These are phyloP conservation scores for Penicillium longicatenatum DNA, from an alignment of 495 filamentous ascomycete species.

Conservation along the genomic window DNA sequence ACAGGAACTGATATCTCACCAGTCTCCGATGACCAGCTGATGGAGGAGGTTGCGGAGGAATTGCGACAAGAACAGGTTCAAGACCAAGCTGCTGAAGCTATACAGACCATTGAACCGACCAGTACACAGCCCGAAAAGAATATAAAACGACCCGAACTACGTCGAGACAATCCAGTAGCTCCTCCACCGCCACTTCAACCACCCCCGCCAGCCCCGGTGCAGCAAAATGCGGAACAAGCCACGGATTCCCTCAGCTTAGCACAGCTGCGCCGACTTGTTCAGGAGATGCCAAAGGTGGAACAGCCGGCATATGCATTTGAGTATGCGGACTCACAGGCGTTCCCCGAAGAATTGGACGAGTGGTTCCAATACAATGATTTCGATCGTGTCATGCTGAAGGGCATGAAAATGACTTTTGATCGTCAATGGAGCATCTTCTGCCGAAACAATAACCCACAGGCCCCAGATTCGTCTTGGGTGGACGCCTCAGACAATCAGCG, in stretches of 20 bases:
- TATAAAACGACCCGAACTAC: constrained; percentile 54
- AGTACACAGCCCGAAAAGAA: constrained; percentile 20
- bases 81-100: constrained; percentile 36
- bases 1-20: constrained; percentile 55
- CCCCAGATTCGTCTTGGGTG: constrained; percentile 49
- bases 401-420: constrained; percentile 72
- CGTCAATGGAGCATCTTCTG: constrained; percentile 58
- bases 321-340: constrained; percentile 79
- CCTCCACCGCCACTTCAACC: constrained; percentile 63
- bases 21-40: constrained; percentile 49
- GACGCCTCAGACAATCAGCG: constrained; percentile 47
- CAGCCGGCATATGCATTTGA: constrained; percentile 89
- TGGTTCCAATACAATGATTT: constrained; percentile 92
- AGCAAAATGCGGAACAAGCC: constrained; percentile 44
- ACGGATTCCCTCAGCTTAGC: constrained; percentile 80
- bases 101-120: constrained; percentile 8
- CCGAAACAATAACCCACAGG: constrained; percentile 34
- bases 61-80: constrained; percentile 34
- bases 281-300: constrained; percentile 76
- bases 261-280: constrained; percentile 78
- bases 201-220: constrained; percentile 57
- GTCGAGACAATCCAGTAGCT: constrained; percentile 52
- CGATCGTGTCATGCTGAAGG: constrained; percentile 65
- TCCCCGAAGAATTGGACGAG: constrained; percentile 89
- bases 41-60: constrained; percentile 52